Base-by-base conservation (phyloP, 2,329 filamentous ascomycete species). In the Geosmithia putterillii region DNA sequence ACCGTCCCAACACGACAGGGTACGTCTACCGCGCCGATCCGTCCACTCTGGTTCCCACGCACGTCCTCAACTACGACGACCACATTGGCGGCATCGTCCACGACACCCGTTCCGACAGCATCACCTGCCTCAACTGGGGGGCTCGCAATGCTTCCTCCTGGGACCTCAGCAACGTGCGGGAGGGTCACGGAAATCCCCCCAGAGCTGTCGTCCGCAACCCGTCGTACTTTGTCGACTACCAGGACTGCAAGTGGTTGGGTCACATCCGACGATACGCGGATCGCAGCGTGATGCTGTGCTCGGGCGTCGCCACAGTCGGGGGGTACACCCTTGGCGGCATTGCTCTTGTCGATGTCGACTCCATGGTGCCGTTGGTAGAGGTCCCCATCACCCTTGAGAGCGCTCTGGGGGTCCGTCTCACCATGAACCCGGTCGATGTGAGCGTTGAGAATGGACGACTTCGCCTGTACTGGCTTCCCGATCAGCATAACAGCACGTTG, bases 161-260 rank as follows among this genome's bases (percentile, higher is more conserved):
- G 56, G 42, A 60, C 38, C 53, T 66, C 2, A 40, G 42, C 6
- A 21, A 6, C 22, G 7, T 43, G 18, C 2, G 45, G 7, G 4
- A 9, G 14, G 12, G 36, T n/a, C 17, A 38, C 36, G 36, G 17
- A 51, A 1, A 48, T 54, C 1, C 50, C 47, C 5, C 32, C 7
- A 25, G 8, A n/a, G 41, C 8, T 18, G 20, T 20, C 21, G 42
- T 44, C 7, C 4, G 14, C 15, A 70, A 71, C 41, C 67, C 66
- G 0, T 63, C 56, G 32, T 60, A 66, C 49, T 71, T 62, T 51
- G 52, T 67, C 44, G 69, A 71, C 46, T 71, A 71, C 49, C 68
- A 73, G 52, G 69, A 72, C 57, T 72, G 68, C 56, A 72, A 72
- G 50, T 71, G 64, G 52, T 55, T 72, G 1, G 69, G 68, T 4